Evolutionary conservation across 2,329 filamentous ascomycete genomes (phyloP), one percentile per base, ranked within the genome.

Genomic region (Diaporthe ampelina): DNA sequence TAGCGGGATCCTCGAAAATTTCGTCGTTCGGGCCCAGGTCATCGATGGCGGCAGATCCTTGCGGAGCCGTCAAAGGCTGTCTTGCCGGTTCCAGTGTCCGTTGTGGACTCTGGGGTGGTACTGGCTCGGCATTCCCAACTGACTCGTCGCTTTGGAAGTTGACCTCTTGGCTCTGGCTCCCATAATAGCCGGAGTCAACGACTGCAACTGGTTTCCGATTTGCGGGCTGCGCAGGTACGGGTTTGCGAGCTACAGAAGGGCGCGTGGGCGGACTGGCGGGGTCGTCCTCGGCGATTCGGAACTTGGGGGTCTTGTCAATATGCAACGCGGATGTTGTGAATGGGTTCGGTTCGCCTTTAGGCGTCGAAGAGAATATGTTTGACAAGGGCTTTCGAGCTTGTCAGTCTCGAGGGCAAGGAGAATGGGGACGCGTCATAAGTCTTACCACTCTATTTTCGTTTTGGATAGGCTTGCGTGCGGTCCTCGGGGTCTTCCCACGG

Each of bases 401-500:
- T 86, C 75, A 85, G 80, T 56, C 65, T 59, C n/a, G 59, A 29
- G 17, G 45, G 24, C 21, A 24, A 59, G 52, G 35, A 37, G 50
- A 40, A 45, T 9, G 11, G n/a, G 50, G 52, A 29, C 19, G 26
- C 29, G 59, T 24, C 32, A 8, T 32, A 13, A 10, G 7, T 67
- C 91, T 84, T 86, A 94, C 93, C 76, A 91, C 89, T 79, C 94
- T 90, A 43, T 87, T 83, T 81, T 93, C 91, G 35, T 84, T 82
- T 13, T 85, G 84, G 79, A 89, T 88, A 65, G 83, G 84, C 81
- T 93, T 95, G 73, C 91, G 90, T 45, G 86, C 86, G 24, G 94
- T 95, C 76, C 93, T 89, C 56, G 94, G 94, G 37, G 94, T 96
- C 85, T 95, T 95, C 72, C 93, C 94, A 77, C 94, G 92, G 81